phyloP scores from a whole-genome alignment of 768 basidiomycete species.

The Tylopilus cervinicoccineus region DNA sequence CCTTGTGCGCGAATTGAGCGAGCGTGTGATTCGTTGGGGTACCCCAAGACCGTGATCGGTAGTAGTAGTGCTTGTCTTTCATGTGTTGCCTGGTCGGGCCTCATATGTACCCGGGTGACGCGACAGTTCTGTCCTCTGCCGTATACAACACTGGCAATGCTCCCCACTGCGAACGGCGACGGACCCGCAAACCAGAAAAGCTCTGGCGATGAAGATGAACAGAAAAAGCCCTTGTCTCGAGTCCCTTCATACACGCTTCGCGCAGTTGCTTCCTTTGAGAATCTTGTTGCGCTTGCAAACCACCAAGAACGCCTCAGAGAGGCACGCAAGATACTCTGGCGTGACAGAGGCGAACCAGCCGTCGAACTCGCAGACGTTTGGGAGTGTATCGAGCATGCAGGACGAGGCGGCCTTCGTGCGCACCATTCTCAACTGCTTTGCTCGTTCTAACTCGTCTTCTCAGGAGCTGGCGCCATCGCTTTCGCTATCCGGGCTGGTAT shows the following conservation, averaged over 20 bases:
- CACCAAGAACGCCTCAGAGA: conserved; percentile 71
- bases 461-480: conserved; percentile 79
- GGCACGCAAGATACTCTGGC: conserved; percentile 79
- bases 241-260: conserved; percentile 40
- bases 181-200: neutral
- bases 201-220: neutral
- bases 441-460: neutral
- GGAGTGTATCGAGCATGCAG: conserved; percentile 69
- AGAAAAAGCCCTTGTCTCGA: conserved; percentile 10
- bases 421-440: conserved; percentile 12
- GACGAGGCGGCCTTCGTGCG: conserved; percentile 70
- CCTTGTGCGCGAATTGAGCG: neutral
- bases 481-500: conserved; percentile 80
- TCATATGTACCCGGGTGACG: neutral
- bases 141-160: conserved; percentile 1
- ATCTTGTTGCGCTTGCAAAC: conserved; percentile 79
- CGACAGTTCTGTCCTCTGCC: neutral
- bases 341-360: conserved; percentile 73
- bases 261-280: conserved; percentile 77
- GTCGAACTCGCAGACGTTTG: conserved; percentile 59
- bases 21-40: conserved; percentile 1
- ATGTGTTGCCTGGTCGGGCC: neutral
- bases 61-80: neutral
- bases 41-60: conserved; percentile 5
- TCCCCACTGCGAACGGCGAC: conserved; percentile 1